phyloP scores from a whole-genome alignment of 257 asterid species.

The Ophiorrhiza pumila region DNA sequence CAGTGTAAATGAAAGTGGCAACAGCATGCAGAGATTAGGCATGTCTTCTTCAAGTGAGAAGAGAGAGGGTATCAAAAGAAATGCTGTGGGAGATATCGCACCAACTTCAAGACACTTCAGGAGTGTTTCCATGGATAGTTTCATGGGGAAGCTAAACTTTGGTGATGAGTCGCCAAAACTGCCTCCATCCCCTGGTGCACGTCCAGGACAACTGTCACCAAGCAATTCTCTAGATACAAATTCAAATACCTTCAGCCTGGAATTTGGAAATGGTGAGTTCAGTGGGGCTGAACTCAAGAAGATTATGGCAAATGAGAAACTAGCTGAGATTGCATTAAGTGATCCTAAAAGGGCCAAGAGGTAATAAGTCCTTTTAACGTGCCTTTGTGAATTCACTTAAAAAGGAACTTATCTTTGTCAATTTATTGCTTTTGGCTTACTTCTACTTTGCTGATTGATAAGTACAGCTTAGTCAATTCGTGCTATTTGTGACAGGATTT shows the following conservation, averaged over 20 bases:
- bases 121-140: conserved; percentile 89
- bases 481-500: conserved; percentile 37
- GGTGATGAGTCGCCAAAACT: conserved; percentile 66
- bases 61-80: conserved; percentile 70
- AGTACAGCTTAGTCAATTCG: conserved; percentile 8
- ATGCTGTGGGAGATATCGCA: conserved; percentile 67
- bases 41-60: conserved; percentile 34
- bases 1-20: conserved; percentile 56
- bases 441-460: neutral
- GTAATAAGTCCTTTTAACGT: conserved; percentile 19
- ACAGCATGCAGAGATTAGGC: conserved; percentile 34
- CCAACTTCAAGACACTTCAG: conserved; percentile 79
- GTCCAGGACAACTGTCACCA: conserved; percentile 50
- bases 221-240: conserved; percentile 44
- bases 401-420: neutral
- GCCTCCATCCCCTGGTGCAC: conserved; percentile 66
- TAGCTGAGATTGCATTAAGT: conserved; percentile 56
- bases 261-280: conserved; percentile 61
- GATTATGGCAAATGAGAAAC: conserved; percentile 67
- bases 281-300: conserved; percentile 61
- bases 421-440: neutral
- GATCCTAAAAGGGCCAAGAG: conserved; percentile 76
- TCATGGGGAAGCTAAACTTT: conserved; percentile 67
- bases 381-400: neutral
- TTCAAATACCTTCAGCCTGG: conserved; percentile 49